Base-by-base conservation (phyloP, 2,329 filamentous ascomycete species). In the Diaporthe vexans region DNA sequence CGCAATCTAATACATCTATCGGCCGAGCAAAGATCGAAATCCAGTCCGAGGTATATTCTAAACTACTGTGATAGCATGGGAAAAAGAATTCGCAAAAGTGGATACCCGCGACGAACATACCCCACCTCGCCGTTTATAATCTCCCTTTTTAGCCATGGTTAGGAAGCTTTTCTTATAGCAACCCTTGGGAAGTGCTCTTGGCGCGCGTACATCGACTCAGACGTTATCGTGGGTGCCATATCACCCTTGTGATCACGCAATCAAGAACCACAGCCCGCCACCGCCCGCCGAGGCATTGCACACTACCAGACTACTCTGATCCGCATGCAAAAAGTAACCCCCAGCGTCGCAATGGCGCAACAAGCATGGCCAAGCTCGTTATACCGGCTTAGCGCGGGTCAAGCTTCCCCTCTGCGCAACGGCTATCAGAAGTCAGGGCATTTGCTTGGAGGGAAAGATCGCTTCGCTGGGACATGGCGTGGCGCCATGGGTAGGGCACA, bases 321-420 rank as follows among this genome's bases (percentile, higher is more conserved):
- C 40, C 24, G 61, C 43, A 19, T 19, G 46, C 43, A 67, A n/a
- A 51, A 17, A 8, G 17, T 33, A 19, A n/a, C 43, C 35, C 37
- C 46, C 63, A 68, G 33, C 63, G 63, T 54, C n/a, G n/a, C 33
- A 68, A 68, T 68, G 63, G 63, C 48, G 63, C 63, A 68, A 68
- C 48, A 68, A 68, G 63, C 63, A 68, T 54, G 63, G 63, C 63
- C 46, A 67, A 67, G 63, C 63, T 67, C 46, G 63, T 52, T 67
- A 33, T 40, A 37, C 63, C 29, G 46, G 13, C 63, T 52, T 67
- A 67, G 63, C 63, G 52, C 48, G 63, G 63, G 63, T 68, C 63
- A 68, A 40, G 63, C 33, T 68, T 68, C 63, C 63, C 13, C 33
- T 40, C 63, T 68, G 63, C 48, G 48, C 48, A 40, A 21, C 63